Percentiles rank a stretch among this genome's conserved stretches.
Evolutionary conservation across 805 yeast genomes (phyloP).

Genomic region (Candida ficus): DNA sequence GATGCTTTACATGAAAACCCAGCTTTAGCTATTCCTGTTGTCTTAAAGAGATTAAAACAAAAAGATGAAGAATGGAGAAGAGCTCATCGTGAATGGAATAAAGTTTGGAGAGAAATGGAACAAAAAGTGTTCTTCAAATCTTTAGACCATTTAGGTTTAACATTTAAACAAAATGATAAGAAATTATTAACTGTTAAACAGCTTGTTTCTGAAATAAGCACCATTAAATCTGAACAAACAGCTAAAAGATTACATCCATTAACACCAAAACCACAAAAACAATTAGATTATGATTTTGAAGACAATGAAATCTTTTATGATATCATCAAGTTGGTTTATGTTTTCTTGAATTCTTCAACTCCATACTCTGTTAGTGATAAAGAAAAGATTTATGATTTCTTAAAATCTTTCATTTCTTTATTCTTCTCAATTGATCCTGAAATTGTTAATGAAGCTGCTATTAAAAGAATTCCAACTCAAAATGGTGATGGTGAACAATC

Average conservation of each 20-base stretch:
- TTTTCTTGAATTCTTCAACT: conserved; percentile 62
- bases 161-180: conserved; percentile 95
- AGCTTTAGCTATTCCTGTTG: conserved; percentile 90
- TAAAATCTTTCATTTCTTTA: conserved; percentile 62
- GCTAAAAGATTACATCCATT: conserved; percentile 81
- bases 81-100: conserved; percentile 97
- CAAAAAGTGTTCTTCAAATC: conserved; percentile 92
- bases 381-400: conserved; percentile 65
- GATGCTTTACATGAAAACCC: conserved; percentile 96
- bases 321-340: conserved; percentile 59
- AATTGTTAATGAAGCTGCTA: conserved; percentile 37
- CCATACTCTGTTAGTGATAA: conserved; percentile 78
- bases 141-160: conserved; percentile 89
- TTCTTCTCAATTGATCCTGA: conserved; percentile 62
- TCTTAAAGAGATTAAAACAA: conserved; percentile 87
- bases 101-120: conserved; percentile 98
- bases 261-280: conserved; percentile 80
- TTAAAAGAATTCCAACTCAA: conserved; percentile 25
- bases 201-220: conserved; percentile 83
- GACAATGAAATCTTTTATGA: conserved; percentile 73
- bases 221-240: conserved; percentile 87
- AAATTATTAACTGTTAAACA: conserved; percentile 87
- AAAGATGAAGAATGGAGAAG: conserved; percentile 99
- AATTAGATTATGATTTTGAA: conserved; percentile 54
- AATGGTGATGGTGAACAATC: conserved; percentile 12